These are phyloP conservation scores for Aureobasidium pullulans DNA, from an alignment of 2,329 filamentous ascomycete genomes.

Conservation along the genomic window DNA sequence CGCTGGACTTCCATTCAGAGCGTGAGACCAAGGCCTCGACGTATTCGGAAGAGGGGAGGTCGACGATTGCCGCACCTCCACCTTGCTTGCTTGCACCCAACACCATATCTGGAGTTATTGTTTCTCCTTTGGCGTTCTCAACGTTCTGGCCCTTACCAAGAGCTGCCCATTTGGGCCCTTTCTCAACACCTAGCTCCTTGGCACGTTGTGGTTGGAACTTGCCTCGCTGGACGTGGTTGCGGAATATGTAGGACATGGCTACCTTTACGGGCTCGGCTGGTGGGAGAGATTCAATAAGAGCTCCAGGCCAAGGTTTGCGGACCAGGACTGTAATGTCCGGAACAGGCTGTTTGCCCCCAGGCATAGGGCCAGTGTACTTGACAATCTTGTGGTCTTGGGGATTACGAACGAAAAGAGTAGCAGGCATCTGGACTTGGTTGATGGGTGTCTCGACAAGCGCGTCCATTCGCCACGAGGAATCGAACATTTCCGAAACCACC, in stretches of 20 bases:
- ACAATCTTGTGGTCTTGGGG: constrained; percentile 55
- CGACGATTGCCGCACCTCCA: constrained; percentile 69
- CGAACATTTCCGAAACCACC: constrained; percentile 70
- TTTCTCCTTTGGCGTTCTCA: constrained; percentile 54
- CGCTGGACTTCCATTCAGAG: constrained; percentile 60
- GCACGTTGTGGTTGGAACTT: constrained; percentile 68
- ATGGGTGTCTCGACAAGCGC: constrained; percentile 60
- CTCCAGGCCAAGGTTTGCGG: constrained; percentile 71
- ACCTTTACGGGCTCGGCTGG: constrained; percentile 56
- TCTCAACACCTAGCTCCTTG: constrained; percentile 54
- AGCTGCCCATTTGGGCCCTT: constrained; percentile 49
- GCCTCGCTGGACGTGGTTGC: constrained; percentile 66
- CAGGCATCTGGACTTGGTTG: constrained; percentile 58
- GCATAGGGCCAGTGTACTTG: constrained; percentile 61
- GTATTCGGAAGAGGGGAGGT: constrained; percentile 65
- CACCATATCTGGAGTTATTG: constrained; percentile 81
- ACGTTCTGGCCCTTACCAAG: constrained; percentile 60
- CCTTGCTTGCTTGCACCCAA: constrained; percentile 61
- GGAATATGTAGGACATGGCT: constrained; percentile 80
- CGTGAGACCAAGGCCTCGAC: constrained; percentile 61
- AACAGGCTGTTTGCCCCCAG: constrained; percentile 38
- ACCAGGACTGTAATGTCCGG: constrained; percentile 66
- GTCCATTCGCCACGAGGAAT: constrained; percentile 68
- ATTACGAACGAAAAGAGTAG: constrained; percentile 62
- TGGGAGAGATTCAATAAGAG: constrained; percentile 57